These are phyloP conservation scores for Chalaropsis ovoidea DNA, from an alignment of 2,329 filamentous ascomycete genomes.

Conservation along the genomic window DNA sequence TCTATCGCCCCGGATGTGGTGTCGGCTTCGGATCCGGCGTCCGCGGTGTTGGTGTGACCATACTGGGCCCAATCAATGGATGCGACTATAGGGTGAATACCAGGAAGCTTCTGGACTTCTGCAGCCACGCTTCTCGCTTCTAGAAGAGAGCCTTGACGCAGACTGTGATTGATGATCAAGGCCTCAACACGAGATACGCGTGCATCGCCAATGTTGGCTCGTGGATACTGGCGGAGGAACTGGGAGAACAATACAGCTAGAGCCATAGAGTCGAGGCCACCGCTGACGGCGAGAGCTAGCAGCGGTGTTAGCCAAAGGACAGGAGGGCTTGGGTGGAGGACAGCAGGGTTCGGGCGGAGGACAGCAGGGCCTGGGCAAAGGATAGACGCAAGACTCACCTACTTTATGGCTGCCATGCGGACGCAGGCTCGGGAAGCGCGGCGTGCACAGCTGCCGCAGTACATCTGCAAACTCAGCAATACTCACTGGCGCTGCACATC, in stretches of 20 bases:
- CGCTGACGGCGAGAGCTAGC: slow-evolving; percentile 70
- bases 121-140: slow-evolving; percentile 44
- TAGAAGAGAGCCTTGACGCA: slow-evolving; percentile 42
- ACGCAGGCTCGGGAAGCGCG: not conserved
- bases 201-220: slow-evolving; percentile 39
- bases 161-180: slow-evolving; percentile 48
- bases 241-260: slow-evolving; percentile 62
- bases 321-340: not conserved
- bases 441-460: slow-evolving; percentile 7
- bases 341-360: not conserved
- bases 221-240: slow-evolving; percentile 32
- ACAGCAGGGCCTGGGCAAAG: not conserved
- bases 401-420: slow-evolving; percentile 7
- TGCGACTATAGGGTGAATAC: slow-evolving; percentile 30
- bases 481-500: not conserved
- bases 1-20: not conserved
- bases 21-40: not conserved
- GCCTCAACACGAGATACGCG: slow-evolving; percentile 36
- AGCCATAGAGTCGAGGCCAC: slow-evolving; percentile 97
- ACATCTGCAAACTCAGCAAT: slow-evolving; percentile 12
- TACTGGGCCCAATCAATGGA: slow-evolving; percentile 30
- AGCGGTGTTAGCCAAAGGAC: not conserved
- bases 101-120: slow-evolving; percentile 34
- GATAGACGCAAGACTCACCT: not conserved
- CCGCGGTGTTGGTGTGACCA: slow-evolving; percentile 9